Percentiles rank a stretch among this genome's conserved stretches.
Evolutionary conservation across 1,139 yeast species (phyloP).

Genomic region (Lodderomyces elongisporus): DNA sequence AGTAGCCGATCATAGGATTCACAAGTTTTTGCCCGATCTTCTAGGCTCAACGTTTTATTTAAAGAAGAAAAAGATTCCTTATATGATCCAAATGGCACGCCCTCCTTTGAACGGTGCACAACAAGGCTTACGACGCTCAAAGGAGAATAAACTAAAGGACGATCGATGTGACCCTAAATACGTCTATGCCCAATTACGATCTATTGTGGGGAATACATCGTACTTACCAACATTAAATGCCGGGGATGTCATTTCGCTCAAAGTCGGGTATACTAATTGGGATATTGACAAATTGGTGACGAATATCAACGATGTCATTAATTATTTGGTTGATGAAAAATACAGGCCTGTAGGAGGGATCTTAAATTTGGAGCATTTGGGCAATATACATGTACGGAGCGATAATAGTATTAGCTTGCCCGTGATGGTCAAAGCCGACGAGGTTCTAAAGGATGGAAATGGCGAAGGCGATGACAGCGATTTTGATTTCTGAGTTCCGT

Average conservation of each 20-base stretch:
- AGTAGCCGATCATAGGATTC: slow-evolving; percentile 61
- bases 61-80: slow-evolving; percentile 59
- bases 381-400: slow-evolving; percentile 55
- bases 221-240: slow-evolving; percentile 52
- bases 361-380: slow-evolving; percentile 38
- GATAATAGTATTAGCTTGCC: slow-evolving; percentile 60
- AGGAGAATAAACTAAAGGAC: slow-evolving; percentile 41
- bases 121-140: slow-evolving; percentile 23
- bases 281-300: slow-evolving; percentile 37
- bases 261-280: slow-evolving; percentile 51
- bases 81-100: slow-evolving; percentile 59
- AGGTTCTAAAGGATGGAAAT: slow-evolving; percentile 13
- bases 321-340: slow-evolving; percentile 44
- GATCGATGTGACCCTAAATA: slow-evolving; percentile 58
- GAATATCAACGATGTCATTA: slow-evolving; percentile 53
- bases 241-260: slow-evolving; percentile 46
- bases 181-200: slow-evolving; percentile 54
- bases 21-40: slow-evolving; percentile 51
- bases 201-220: slow-evolving; percentile 56
- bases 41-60: slow-evolving; percentile 54
- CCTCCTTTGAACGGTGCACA: slow-evolving; percentile 33
- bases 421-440: slow-evolving; percentile 16
- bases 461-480: slow-evolving; percentile 25
- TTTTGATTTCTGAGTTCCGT: slow-evolving; percentile 20
- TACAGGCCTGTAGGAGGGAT: slow-evolving; percentile 58